phyloP scores from a whole-genome alignment of 371 early-diverging fungal genomes.

The Choanephora cucurbitarum region DNA sequence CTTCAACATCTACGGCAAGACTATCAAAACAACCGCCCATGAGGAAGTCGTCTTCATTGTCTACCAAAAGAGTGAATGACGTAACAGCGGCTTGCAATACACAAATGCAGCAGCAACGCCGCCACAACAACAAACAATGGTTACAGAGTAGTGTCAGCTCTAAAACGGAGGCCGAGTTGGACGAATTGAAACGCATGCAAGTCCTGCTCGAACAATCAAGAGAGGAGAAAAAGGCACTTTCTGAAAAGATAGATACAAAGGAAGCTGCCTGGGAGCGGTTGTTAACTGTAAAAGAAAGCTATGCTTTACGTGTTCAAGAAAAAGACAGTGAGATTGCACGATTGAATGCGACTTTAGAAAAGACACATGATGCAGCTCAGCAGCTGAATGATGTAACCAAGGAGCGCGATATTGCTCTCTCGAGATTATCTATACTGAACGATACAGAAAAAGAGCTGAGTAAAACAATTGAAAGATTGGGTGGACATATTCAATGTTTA shows the following conservation, averaged over 20 bases:
- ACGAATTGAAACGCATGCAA: constrained; percentile 19
- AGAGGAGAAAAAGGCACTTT: constrained; percentile 28
- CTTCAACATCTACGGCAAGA: too few species aligned
- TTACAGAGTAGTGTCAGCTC: constrained; percentile 5
- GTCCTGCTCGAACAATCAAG: constrained; percentile 26
- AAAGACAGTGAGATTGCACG: constrained; percentile 27
- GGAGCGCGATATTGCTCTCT: constrained; percentile 11
- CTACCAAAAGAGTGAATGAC: neutral
- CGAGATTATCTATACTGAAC: constrained; percentile 2
- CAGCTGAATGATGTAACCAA: constrained; percentile 5
- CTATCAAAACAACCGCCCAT: too few species aligned
- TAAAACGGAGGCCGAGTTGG: constrained; percentile 8
- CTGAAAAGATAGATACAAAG: constrained; percentile 32
- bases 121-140: neutral
- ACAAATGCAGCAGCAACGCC: neutral
- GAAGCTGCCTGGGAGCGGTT: constrained; percentile 44
- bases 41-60: neutral
- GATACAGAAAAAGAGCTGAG: constrained; percentile 21
- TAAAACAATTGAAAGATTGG: constrained; percentile 33
- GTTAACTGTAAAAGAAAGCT: constrained; percentile 44
- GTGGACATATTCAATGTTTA: constrained; percentile 17
- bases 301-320: constrained; percentile 40
- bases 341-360: constrained; percentile 19
- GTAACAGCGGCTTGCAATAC: neutral
- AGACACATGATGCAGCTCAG: constrained; percentile 9